Evolutionary conservation across 2,329 filamentous ascomycete genomes (phyloP).

Genomic region (Fusarium anguioides): DNA sequence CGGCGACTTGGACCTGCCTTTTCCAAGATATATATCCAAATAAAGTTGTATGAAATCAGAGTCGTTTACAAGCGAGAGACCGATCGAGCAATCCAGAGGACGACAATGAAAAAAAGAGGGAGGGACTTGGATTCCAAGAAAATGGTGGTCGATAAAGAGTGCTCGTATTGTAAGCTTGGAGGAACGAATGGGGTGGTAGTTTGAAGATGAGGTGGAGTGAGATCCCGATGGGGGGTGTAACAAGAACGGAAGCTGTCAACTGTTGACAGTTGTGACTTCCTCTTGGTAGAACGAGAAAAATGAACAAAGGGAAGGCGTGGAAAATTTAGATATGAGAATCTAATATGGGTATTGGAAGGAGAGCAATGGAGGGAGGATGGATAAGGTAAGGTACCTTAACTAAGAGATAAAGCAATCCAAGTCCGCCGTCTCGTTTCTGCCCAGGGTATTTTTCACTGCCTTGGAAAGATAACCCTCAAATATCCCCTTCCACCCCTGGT

Average conservation of each 20-base stretch:
- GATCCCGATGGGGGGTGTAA: conserved; percentile 32
- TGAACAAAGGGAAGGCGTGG: neutral
- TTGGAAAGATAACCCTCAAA: conserved; percentile 43
- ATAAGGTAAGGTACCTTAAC: too few species aligned
- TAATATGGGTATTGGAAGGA: neutral
- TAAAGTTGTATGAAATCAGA: conserved; percentile 10
- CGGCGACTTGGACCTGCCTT: conserved; percentile 35
- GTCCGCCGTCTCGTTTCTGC: conserved; percentile 4
- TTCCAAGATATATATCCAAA: conserved; percentile 9
- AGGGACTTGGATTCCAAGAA: conserved; percentile 31
- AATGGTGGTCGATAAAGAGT: conserved; percentile 3
- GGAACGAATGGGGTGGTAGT: conserved; percentile 29
- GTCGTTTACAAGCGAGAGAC: conserved; percentile 19
- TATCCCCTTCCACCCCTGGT: conserved; percentile 32
- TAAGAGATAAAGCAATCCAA: neutral
- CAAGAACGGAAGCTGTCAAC: conserved; percentile 18
- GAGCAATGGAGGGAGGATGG: neutral
- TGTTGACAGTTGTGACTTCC: conserved; percentile 16
- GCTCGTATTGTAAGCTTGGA: conserved; percentile 37
- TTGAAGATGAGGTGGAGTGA: conserved; percentile 34
- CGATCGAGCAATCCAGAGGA: conserved; percentile 2
- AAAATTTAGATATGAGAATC: conserved; percentile 1
- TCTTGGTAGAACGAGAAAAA: neutral
- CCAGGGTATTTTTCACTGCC: conserved; percentile 26
- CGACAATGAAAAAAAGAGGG: neutral